Evolutionary conservation across 2,329 filamentous ascomycete species (phyloP), one percentile per base, ranked within the genome.

Genomic region (Colletotrichum sidae): DNA sequence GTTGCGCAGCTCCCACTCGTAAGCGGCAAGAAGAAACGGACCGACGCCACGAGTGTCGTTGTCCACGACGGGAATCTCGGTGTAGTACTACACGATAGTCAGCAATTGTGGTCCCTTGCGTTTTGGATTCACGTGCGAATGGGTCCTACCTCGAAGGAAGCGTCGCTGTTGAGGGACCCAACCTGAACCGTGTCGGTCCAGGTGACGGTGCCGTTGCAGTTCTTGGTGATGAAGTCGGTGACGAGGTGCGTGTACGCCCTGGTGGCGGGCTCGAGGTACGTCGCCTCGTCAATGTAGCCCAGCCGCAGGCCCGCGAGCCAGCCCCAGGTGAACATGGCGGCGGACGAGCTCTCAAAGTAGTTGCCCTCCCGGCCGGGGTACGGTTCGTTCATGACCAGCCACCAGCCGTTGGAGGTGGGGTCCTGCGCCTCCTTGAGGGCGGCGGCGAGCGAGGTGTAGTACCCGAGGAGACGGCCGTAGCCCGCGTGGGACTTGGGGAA

Each of bases 291-390:
- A 8, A 78, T 55, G 35, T 74, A 68, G 3, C 75, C 75, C 7
- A 69, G 69, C 12, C 72, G 70, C 0, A 77, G 51, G 8, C 74
- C 86, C 65, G 81, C 82, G 12, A 87, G 73, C 67, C 86, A 74
- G 1, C 83, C 81, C 62, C 84, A 86, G 1, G 80, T 79, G 69
- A 88, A 88, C 82, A 89, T 86, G 4, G 85, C 86, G 2, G 84
- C 84, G 9, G 81, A 86, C 34, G 85, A 86, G 42, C 83, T 85
- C 75, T 90, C 85, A 51, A 89, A 83, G 73, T 86, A 90, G 73
- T 90, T 89, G 8, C 85, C 85, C 55, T 80, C 69, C 53, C 73
- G 69, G 2, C 79, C 82, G 0, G 81, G 79, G 62, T 84, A 82
- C 38, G 79, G 73, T 61, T 80, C 78, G 69, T 81, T 81, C 81